Evolutionary conservation across 1,284 basidiomycete species (phyloP).

Genomic region (Exobasidium cylindrosporum): DNA sequence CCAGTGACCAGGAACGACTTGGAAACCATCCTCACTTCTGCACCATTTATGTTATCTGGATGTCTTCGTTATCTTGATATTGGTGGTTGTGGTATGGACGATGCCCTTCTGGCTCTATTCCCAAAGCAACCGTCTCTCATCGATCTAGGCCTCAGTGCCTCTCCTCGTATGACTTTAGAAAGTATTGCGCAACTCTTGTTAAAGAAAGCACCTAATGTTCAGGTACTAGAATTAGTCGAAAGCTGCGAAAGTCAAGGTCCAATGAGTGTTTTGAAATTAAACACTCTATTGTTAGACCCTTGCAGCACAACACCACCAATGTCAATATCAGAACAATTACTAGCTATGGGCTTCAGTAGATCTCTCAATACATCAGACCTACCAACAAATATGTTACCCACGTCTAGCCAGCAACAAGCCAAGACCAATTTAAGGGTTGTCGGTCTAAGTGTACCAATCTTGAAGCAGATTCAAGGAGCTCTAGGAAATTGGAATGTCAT

Average conservation of each 20-base stretch:
- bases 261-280: slow-evolving; percentile 33
- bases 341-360: slow-evolving; percentile 39
- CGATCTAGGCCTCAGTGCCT: slow-evolving; percentile 66
- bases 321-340: slow-evolving; percentile 42
- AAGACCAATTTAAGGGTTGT: slow-evolving; percentile 77
- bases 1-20: slow-evolving; percentile 72
- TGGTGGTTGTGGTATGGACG: slow-evolving; percentile 74
- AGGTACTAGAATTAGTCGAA: slow-evolving; percentile 77
- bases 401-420: slow-evolving; percentile 23
- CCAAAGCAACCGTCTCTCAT: slow-evolving; percentile 72
- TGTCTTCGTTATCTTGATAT: slow-evolving; percentile 82
- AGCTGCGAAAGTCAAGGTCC: slow-evolving; percentile 57
- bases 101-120: slow-evolving; percentile 57
- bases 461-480: slow-evolving; percentile 71
- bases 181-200: slow-evolving; percentile 70
- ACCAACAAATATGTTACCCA: background rate
- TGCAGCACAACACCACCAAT: slow-evolving; percentile 46
- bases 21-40: slow-evolving; percentile 66
- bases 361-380: slow-evolving; percentile 3
- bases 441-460: slow-evolving; percentile 74
- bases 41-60: slow-evolving; percentile 78
- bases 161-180: slow-evolving; percentile 64
- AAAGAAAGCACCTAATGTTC: slow-evolving; percentile 71
- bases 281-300: slow-evolving; percentile 59
- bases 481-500: slow-evolving; percentile 82